phyloP scores from a whole-genome alignment of 208 protist species.

The Ichthyophonus hoferi region DNA sequence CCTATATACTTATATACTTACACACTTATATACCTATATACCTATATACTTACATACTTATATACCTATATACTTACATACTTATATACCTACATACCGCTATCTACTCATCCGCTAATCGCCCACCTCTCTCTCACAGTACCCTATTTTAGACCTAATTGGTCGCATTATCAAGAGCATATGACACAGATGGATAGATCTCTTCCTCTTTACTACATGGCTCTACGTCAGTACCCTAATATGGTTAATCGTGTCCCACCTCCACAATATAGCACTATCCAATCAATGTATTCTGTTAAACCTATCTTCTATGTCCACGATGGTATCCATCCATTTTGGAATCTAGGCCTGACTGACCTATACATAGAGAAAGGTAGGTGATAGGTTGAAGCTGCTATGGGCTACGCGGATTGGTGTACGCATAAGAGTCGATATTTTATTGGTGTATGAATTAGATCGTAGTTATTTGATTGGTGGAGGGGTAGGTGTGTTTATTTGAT shows the following conservation, averaged over 20 bases:
- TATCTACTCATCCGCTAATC: too few relatives aligned
- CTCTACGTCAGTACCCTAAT: not conserved
- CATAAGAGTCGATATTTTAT: too few relatives aligned
- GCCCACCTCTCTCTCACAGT: not conserved
- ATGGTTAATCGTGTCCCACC: not conserved
- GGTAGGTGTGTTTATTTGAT: too few relatives aligned
- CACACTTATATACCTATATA: too few relatives aligned
- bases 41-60: too few relatives aligned
- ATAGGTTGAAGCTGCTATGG: too few relatives aligned
- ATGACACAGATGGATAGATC: not conserved
- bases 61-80: too few relatives aligned
- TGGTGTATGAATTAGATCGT: too few relatives aligned
- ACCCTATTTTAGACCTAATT: not conserved
- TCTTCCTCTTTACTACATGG: conserved; percentile 27
- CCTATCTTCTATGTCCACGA: conserved; percentile 24
- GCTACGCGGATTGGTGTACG: too few relatives aligned
- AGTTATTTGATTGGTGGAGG: too few relatives aligned
- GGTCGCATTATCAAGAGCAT: not conserved
- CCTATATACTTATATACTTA: too few relatives aligned
- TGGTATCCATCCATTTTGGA: conserved; percentile 38
- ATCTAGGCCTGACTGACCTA: conserved; percentile 8
- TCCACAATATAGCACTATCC: not conserved
- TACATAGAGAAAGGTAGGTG: not conserved
- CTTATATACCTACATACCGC: too few relatives aligned
- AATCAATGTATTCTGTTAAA: not conserved